Evolutionary conservation across 805 yeast species (phyloP), one percentile per base, ranked within the genome.

Genomic region (Metschnikowia gruessii): DNA sequence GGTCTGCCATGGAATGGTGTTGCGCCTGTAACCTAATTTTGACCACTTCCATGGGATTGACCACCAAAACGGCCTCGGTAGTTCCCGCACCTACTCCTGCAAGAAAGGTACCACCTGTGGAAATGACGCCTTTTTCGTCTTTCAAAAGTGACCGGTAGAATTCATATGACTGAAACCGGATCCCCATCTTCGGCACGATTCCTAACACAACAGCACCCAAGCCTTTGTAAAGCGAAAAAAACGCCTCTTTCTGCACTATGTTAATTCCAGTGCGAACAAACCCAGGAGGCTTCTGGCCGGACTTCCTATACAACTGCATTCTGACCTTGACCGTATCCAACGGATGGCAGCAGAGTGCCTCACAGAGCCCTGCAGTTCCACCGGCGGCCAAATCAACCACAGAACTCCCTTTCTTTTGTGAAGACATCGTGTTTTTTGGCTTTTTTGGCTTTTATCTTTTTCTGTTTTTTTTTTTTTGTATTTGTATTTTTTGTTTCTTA

Each of bases 261-360:
- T 77, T 75, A 43, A 78, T 70, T 57, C 97, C 98, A 3, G 98
- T 92, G 42, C 73, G 76, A 50, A 89, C 60, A 60, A 92, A 89
- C 0, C 98, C 97, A 3, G 95, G 94, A 17, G 90, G 83, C 63
- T 85, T 87, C 40, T 78, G 75, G n/a, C 85, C 81, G 3, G 78
- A 67, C 62, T 83, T 84, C 61, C 81, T 80, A 64, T 85, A 84
- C 59, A 92, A 77, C 68, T 92, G 98, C 98, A 92, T 92, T 63
- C 98, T 82, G 52, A 92, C 99, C 69, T 92, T 92, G 65, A 92
- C 87, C 34, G 99, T 92, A 65, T 92, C 99, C 58, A 92, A 78
- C n/a, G 98, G 98, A 68, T 92, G 99, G 66, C 99, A 92, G 66
- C 92, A 83, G 53, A 94, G 76, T n/a, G 98, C 99, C 75, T 92